Conservation (phyloP, 2,329 filamentous ascomycete genomes). For the Neonectria hederae region DNA sequence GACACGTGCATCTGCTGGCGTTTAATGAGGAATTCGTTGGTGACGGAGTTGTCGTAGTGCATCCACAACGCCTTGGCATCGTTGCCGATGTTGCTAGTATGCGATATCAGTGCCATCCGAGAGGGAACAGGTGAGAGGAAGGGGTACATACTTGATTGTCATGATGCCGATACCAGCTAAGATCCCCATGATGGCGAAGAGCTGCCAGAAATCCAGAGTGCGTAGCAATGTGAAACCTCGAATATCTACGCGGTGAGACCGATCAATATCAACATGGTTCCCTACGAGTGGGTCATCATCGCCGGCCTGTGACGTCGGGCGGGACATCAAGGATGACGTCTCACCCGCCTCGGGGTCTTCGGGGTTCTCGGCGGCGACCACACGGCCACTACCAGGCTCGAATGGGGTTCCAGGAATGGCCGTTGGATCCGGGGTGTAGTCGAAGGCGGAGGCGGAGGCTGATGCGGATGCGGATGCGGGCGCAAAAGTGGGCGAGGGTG, state of each 20-base stretch:
- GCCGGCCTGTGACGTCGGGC: conserved; percentile 61
- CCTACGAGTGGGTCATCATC: conserved; percentile 58
- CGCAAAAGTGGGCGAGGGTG: conserved; percentile 34
- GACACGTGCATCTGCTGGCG: conserved; percentile 93
- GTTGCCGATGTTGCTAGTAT: conserved; percentile 90
- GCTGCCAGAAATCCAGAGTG: conserved; percentile 86
- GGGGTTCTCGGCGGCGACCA: conserved; percentile 37
- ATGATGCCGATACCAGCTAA: conserved; percentile 93
- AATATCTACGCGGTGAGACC: conserved; percentile 87
- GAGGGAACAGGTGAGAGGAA: not conserved
- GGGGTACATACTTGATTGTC: conserved; percentile 88
- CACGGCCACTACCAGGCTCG: conserved; percentile 42
- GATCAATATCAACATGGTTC: conserved; percentile 74
- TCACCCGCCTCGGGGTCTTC: conserved; percentile 68
- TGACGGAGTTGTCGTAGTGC: conserved; percentile 78
- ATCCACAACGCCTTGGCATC: conserved; percentile 89
- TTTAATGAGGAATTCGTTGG: conserved; percentile 78
- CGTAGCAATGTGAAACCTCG: conserved; percentile 80
- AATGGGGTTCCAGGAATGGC: conserved; percentile 39
- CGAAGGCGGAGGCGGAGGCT: conserved; percentile 12
- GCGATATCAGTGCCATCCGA: conserved; percentile 22
- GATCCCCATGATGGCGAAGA: conserved; percentile 89
- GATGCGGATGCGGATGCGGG: conserved; percentile 25
- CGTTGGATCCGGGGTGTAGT: conserved; percentile 28
- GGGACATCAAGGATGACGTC: conserved; percentile 82